phyloP scores from a whole-genome alignment of 768 basidiomycete genomes.

The Mycena metata region DNA sequence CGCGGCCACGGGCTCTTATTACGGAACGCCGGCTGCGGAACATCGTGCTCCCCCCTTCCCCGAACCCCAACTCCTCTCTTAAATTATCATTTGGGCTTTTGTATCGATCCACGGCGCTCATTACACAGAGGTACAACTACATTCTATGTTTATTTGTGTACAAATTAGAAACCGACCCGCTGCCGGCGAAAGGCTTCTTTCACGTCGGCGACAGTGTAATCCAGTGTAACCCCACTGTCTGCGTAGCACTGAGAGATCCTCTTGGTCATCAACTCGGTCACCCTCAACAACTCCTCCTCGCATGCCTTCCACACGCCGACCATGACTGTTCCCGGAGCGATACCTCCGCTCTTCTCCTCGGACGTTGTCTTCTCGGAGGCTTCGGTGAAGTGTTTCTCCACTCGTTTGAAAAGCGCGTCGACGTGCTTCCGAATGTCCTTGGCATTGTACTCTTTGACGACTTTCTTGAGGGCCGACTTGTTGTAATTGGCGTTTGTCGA shows the following conservation, averaged over 20 bases:
- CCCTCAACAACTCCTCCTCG: conserved; percentile 83
- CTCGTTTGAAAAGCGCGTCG: conserved; percentile 88
- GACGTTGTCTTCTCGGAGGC: conserved; percentile 74
- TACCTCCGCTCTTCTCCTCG: conserved; percentile 68
- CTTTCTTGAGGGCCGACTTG: conserved; percentile 83
- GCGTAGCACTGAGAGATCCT: conserved; percentile 85
- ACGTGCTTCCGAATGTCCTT: conserved; percentile 94
- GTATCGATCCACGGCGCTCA: conserved; percentile 8
- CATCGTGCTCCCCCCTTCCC: conserved; percentile 54
- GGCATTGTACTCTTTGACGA: conserved; percentile 84
- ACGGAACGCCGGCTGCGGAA: conserved; percentile 35
- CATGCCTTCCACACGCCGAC: conserved; percentile 92
- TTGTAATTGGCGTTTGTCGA: conserved; percentile 81
- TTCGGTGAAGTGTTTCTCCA: conserved; percentile 96
- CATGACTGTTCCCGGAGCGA: conserved; percentile 75
- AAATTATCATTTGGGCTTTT: background rate
- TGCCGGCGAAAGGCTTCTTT: conserved; percentile 84
- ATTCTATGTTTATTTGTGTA: conserved; percentile 26
- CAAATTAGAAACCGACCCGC: conserved; percentile 35
- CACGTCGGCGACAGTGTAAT: conserved; percentile 82
- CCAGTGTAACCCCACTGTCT: conserved; percentile 78
- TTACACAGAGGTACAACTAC: conserved; percentile 31
- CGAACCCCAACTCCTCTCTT: conserved; percentile 48
- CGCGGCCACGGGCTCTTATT: conserved; percentile 38
- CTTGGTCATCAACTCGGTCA: conserved; percentile 77